Percentiles rank a stretch among this genome's conserved stretches.
phyloP scores from a whole-genome alignment of 2,329 filamentous ascomycete genomes.

The Cyphellophora europaea region DNA sequence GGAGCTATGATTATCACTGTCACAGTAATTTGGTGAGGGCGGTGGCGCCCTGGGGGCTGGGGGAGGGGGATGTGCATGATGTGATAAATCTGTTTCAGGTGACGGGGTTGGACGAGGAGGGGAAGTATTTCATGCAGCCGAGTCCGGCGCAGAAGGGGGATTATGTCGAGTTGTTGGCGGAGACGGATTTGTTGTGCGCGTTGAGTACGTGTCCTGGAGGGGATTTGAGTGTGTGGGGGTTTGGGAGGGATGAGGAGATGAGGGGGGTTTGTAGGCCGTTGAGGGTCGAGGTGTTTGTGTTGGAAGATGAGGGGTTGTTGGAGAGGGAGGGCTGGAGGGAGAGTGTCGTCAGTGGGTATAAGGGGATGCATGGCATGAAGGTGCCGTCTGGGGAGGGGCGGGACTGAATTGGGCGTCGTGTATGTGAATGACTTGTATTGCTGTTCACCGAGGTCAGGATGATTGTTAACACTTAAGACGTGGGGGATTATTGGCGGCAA shows the following conservation, averaged over 20 bases:
- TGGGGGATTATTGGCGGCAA: too few relatives aligned
- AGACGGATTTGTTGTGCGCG: constrained; percentile 62
- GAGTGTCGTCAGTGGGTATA: constrained; percentile 50
- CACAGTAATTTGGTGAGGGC: constrained; percentile 73
- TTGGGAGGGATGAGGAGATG: constrained; percentile 52
- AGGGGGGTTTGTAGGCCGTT: constrained; percentile 69
- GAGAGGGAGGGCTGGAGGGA: constrained; percentile 53
- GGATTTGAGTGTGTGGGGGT: constrained; percentile 74
- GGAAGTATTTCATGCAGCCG: constrained; percentile 63
- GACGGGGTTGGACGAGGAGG: constrained; percentile 62
- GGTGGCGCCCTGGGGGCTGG: constrained; percentile 57
- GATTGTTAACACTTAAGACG: too few relatives aligned
- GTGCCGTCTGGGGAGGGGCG: constrained; percentile 32
- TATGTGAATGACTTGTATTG: too few relatives aligned
- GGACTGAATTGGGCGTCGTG: too few relatives aligned
- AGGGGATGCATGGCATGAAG: constrained; percentile 55
- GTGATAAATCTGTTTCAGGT: constrained; percentile 83
- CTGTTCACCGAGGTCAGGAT: too few relatives aligned
- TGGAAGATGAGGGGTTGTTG: constrained; percentile 40
- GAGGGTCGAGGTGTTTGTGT: constrained; percentile 61
- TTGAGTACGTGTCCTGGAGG: constrained; percentile 66
- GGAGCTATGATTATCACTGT: constrained; percentile 69
- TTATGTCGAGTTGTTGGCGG: constrained; percentile 69
- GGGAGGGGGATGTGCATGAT: constrained; percentile 70
- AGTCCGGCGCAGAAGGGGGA: constrained; percentile 37